phyloP scores from a whole-genome alignment of 1,284 basidiomycete genomes.

The Earliella scabrosa region DNA sequence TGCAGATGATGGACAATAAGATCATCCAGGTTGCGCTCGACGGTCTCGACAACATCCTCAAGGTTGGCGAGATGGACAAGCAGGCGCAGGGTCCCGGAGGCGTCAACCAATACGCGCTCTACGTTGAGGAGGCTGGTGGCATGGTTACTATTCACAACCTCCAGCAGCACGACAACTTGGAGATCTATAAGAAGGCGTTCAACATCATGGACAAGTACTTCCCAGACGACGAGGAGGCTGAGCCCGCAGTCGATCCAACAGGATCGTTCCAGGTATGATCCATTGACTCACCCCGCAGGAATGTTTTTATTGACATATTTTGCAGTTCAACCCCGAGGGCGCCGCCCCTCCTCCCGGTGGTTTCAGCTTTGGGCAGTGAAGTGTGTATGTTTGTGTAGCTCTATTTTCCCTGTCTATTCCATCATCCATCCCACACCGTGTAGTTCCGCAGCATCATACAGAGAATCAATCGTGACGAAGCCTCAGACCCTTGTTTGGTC shows the following conservation, averaged over 20 bases:
- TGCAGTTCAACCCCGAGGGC: constrained; percentile 80
- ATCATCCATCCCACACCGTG: constrained; percentile 20
- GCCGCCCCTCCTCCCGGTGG: constrained; percentile 92
- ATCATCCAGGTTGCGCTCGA: constrained; percentile 98
- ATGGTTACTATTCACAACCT: constrained; percentile 99
- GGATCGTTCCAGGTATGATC: constrained; percentile 91
- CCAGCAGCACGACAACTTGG: constrained; percentile 99
- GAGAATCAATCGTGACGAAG: constrained; percentile 22
- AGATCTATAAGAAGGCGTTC: constrained; percentile 99
- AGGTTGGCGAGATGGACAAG: constrained; percentile 98
- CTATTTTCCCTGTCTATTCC: constrained; percentile 11
- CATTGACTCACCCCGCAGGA: constrained; percentile 5
- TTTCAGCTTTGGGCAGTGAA: constrained; percentile 81
- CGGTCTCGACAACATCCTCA: constrained; percentile 98
- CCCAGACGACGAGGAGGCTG: constrained; percentile 86
- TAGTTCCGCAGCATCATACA: constrained; percentile 26
- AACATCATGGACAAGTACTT: constrained; percentile 99
- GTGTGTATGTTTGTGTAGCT: constrained; percentile 12
- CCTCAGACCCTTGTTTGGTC: neutral
- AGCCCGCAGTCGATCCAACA: constrained; percentile 83
- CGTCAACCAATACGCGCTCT: constrained; percentile 93
- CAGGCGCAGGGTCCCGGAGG: constrained; percentile 82
- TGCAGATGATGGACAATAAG: constrained; percentile 99
- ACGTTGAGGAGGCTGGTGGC: constrained; percentile 97
- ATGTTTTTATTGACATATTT: neutral